Conservation (phyloP, 768 basidiomycete genomes). For the Agrocybe chaxingu region DNA sequence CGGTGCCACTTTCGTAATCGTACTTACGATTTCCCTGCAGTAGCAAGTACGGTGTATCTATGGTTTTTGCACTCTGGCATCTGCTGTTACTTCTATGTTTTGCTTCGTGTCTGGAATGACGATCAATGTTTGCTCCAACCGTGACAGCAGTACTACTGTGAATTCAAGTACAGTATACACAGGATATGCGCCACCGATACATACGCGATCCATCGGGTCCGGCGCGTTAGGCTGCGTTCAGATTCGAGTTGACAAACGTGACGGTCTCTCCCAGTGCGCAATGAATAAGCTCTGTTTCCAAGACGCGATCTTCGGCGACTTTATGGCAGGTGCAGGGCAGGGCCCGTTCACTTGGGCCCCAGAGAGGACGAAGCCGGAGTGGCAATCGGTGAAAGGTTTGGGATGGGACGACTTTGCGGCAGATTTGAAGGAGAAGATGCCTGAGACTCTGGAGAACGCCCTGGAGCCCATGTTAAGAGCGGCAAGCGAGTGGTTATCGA, state of each 20-base stretch:
- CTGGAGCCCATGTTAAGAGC: slow-evolving; percentile 24
- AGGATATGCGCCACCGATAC: background rate
- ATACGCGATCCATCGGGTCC: too few species aligned
- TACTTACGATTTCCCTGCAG: too few species aligned
- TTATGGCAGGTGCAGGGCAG: slow-evolving; percentile 10
- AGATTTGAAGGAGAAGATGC: slow-evolving; percentile 9
- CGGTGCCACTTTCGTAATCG: too few species aligned
- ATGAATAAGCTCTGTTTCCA: slow-evolving; percentile 20
- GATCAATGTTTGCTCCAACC: too few species aligned
- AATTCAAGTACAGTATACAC: too few species aligned
- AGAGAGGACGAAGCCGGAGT: slow-evolving; percentile 19
- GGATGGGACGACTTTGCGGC: slow-evolving; percentile 25
- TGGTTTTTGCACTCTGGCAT: too few species aligned
- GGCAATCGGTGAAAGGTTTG: slow-evolving; percentile 21
- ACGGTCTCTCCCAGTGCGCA: slow-evolving; percentile 24
- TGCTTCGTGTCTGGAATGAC: too few species aligned
- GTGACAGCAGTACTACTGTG: too few species aligned
- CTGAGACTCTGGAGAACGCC: slow-evolving; percentile 10
- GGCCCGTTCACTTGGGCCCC: slow-evolving; percentile 26
- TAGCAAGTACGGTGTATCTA: too few species aligned
- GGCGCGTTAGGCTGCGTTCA: too few species aligned
- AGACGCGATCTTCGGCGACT: slow-evolving; percentile 15
- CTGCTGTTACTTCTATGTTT: too few species aligned
- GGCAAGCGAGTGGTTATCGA: slow-evolving; percentile 23
- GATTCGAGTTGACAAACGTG: background rate